A percentile compares a stretch with the other conserved stretches of the same genome.
phyloP scores from a whole-genome alignment of 495 filamentous ascomycete genomes.

The Chaetomium fimeti region DNA sequence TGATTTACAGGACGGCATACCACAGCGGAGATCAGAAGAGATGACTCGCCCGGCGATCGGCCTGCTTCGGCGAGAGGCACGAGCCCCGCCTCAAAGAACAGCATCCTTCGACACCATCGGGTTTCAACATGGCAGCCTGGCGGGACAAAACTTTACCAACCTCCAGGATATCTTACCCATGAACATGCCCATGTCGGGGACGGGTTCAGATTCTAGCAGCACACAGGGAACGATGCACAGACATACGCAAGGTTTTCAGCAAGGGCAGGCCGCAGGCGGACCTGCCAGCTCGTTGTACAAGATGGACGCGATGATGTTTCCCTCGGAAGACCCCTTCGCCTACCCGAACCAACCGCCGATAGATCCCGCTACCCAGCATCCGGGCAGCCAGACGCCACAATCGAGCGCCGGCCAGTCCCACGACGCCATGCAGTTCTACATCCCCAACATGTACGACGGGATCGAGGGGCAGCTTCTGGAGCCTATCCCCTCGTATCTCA shows the following conservation, averaged over 20 bases:
- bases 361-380: slow-evolving; percentile 42
- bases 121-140: slow-evolving; percentile 30
- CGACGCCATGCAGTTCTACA: slow-evolving; percentile 43
- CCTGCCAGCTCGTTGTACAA: slow-evolving; percentile 60
- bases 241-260: slow-evolving; percentile 25
- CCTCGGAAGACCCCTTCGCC: slow-evolving; percentile 82
- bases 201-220: slow-evolving; percentile 31
- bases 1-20: slow-evolving; percentile 31
- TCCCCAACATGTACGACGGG: slow-evolving; percentile 46
- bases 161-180: slow-evolving; percentile 37
- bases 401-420: slow-evolving; percentile 22
- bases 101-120: slow-evolving; percentile 36
- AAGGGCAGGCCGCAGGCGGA: slow-evolving; percentile 36
- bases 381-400: slow-evolving; percentile 26
- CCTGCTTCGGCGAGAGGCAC: slow-evolving; percentile 22
- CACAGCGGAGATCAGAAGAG: slow-evolving; percentile 48
- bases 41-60: slow-evolving; percentile 46
- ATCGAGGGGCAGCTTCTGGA: slow-evolving; percentile 51
- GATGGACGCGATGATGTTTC: slow-evolving; percentile 88
- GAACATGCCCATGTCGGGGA: slow-evolving; percentile 30
- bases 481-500: slow-evolving; percentile 47
- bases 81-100: slow-evolving; percentile 33
- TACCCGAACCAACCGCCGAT: slow-evolving; percentile 84
- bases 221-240: slow-evolving; percentile 24
- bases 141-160: slow-evolving; percentile 32